A percentile compares a stretch with the other conserved stretches of the same genome.
Conservation (phyloP, 805 yeast species). For the Yarrowia divulgata region DNA sequence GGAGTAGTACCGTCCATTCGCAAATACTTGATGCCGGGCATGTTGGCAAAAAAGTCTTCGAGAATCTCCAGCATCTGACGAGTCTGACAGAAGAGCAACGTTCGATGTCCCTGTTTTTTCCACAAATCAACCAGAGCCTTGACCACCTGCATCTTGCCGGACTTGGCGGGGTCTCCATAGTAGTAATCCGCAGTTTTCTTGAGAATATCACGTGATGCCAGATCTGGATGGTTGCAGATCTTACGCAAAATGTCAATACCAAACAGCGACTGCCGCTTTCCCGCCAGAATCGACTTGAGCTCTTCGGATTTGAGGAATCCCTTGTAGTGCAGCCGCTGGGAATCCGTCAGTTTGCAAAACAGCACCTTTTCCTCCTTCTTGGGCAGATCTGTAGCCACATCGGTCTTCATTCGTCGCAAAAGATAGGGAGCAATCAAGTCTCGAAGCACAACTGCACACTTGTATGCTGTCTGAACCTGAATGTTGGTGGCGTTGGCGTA, state of each 20-base stretch:
- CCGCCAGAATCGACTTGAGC: constrained; percentile 69
- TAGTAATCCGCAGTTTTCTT: constrained; percentile 48
- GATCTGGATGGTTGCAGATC: constrained; percentile 95
- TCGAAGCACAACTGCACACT: constrained; percentile 89
- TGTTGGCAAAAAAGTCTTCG: constrained; percentile 65
- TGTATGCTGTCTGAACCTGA: constrained; percentile 95
- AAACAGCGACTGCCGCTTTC: constrained; percentile 79
- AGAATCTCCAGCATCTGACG: constrained; percentile 91
- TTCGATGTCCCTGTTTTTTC: constrained; percentile 77
- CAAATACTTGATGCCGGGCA: constrained; percentile 58
- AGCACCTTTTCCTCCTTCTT: constrained; percentile 92
- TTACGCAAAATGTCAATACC: constrained; percentile 92
- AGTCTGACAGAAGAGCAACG: constrained; percentile 89
- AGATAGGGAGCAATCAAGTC: constrained; percentile 91
- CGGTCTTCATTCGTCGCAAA: constrained; percentile 84
- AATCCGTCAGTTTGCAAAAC: constrained; percentile 82
- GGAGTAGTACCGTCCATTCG: constrained; percentile 96
- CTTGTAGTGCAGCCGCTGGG: constrained; percentile 76
- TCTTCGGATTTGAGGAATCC: constrained; percentile 81
- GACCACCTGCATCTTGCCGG: constrained; percentile 93
- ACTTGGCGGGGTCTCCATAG: constrained; percentile 58
- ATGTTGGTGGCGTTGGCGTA: constrained; percentile 96
- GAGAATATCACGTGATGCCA: constrained; percentile 59
- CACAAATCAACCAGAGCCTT: constrained; percentile 76
- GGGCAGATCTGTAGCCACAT: constrained; percentile 94